Base-by-base conservation (phyloP, 176 grass and related monocot species). In the Carex cristatella region DNA sequence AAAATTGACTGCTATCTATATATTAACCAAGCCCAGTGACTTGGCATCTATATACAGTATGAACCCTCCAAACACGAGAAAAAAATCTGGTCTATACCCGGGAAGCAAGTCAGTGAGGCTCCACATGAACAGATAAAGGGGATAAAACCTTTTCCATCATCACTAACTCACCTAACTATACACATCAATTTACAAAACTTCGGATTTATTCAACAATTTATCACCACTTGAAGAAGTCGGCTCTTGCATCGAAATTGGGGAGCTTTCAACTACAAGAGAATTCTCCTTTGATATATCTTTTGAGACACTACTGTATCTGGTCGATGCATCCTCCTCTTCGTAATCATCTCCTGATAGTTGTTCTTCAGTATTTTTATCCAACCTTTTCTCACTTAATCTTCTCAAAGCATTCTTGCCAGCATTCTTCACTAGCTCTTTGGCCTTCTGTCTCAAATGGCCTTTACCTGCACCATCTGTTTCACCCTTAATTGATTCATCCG, bases 351-450 rank as follows among this genome's bases (percentile, higher is more conserved):
- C 61, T 15, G 59, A 82, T 2, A 4, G 14, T 37, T 86, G 86
- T 58, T 88, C 88, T 74, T 84, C 40, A 6, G 40, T 89, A 59
- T 58, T 86, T 80, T 87, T 99, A 65, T 90, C 89, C 15, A 85
- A 74, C 7, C 79, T 72, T 49, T 99, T 94, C 54, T 61, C 91
- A 77, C 91, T 94, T 62, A 94, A 86, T 77, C 84, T 82, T 61
- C 69, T 87, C 46, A 90, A 80, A 85, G 91, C 86, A 2, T 86
- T 56, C 82, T 88, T 90, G 46, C 92, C 88, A 0, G 86, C 92
- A 68, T 88, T 84, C 79, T 94, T 91, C 49, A 89, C 70, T n/a
- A 95, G 69, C 16, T 89, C 85, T 59, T 81, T 90, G 28, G 90
- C 91, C 61, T 93, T 95, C 57, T 86, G 86, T 72, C 86, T 88